Conservation (phyloP, 2,329 filamentous ascomycete species). For the Dryadomyces quercus-mongolicae region DNA sequence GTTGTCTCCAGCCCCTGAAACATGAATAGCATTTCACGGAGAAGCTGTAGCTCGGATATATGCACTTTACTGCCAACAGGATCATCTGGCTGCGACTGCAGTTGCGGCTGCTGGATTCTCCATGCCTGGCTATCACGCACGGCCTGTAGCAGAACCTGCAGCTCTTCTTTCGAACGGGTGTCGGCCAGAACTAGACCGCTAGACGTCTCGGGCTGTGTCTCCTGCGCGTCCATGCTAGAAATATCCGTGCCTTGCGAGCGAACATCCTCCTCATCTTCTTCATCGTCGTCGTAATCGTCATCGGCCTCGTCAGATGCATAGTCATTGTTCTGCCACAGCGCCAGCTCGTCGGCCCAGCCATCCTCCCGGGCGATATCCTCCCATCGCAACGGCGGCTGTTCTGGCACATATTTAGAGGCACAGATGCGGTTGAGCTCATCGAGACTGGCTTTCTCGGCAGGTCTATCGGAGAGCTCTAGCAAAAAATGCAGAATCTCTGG, state of each 20-base stretch:
- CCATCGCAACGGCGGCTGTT: slow-evolving; percentile 53
- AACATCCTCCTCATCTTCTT: slow-evolving; percentile 29
- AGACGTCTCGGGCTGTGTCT: slow-evolving; percentile 1
- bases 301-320: slow-evolving; percentile 31
- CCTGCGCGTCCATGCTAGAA: slow-evolving; percentile 3
- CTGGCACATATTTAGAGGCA: slow-evolving; percentile 28
- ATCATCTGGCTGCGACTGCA: too few species aligned
- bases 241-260: slow-evolving; percentile 17
- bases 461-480: slow-evolving; percentile 70
- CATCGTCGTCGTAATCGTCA: slow-evolving; percentile 55
- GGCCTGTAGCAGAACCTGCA: slow-evolving; percentile 21
- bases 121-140: slow-evolving; percentile 34
- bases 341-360: slow-evolving; percentile 53
- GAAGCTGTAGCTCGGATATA: slow-evolving; percentile 58
- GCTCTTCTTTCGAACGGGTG: slow-evolving; percentile 15
- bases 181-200: slow-evolving; percentile 18
- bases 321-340: slow-evolving; percentile 48
- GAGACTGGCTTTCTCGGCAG: slow-evolving; percentile 56
- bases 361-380: slow-evolving; percentile 67
- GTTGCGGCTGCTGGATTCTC: slow-evolving; percentile 17
- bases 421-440: slow-evolving; percentile 46
- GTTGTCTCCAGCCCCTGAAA: slow-evolving; percentile 65
- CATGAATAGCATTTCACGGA: slow-evolving; percentile 78
- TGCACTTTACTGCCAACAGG: slow-evolving; percentile 13
- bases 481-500: slow-evolving; percentile 73